phyloP scores from a whole-genome alignment of 2,329 filamentous ascomycete species.

The Nemania sp. region DNA sequence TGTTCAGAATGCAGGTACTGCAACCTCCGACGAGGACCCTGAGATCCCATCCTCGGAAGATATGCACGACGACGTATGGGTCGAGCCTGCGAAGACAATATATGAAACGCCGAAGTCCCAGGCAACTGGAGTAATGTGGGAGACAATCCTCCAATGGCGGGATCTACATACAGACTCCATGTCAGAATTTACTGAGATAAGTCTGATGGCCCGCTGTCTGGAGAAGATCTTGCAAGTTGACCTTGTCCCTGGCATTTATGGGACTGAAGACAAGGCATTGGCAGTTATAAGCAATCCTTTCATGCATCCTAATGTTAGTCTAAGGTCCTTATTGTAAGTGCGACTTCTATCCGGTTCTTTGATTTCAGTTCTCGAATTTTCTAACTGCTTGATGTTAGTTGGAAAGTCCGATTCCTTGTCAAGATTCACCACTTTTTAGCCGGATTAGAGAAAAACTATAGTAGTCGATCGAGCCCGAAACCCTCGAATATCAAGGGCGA shows the following conservation, averaged over 20 bases:
- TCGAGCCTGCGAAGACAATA: background rate
- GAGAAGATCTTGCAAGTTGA: slow-evolving; percentile 37
- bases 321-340: slow-evolving; percentile 34
- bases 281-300: slow-evolving; percentile 29
- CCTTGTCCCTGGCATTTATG: slow-evolving; percentile 21
- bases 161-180: slow-evolving; percentile 24
- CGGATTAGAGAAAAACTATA: background rate
- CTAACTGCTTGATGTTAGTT: slow-evolving; percentile 11
- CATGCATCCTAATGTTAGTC: slow-evolving; percentile 23
- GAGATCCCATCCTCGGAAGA: slow-evolving; percentile 27
- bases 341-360: background rate
- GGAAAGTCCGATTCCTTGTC: slow-evolving; percentile 33
- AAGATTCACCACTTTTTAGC: slow-evolving; percentile 26
- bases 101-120: slow-evolving; percentile 2
- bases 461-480: background rate
- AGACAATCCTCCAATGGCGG: slow-evolving; percentile 23
- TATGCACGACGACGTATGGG: slow-evolving; percentile 24
- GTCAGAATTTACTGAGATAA: slow-evolving; percentile 29
- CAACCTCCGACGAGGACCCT: background rate
- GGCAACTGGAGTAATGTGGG: slow-evolving; percentile 32
- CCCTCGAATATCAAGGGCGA: background rate
- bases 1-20: background rate
- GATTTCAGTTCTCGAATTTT: background rate
- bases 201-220: slow-evolving; percentile 29
- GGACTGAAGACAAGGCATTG: background rate